Conservation (phyloP, 192 early-diverging fungal species). For the Coemansia javaensis region DNA sequence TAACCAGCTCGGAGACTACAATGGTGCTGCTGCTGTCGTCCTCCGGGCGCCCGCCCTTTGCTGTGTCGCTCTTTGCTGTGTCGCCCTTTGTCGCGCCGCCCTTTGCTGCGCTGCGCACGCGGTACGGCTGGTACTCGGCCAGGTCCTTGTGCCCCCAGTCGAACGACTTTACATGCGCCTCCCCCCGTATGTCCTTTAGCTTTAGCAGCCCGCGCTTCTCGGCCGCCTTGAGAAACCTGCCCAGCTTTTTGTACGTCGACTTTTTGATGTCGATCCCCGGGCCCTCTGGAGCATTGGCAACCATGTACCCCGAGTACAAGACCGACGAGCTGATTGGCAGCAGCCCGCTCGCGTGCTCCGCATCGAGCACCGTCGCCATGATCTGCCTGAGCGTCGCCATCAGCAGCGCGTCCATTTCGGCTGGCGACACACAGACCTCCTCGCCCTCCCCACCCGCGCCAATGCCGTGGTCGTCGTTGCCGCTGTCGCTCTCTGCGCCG, state of each 20-base stretch:
- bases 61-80: neutral
- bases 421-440: slow-evolving; percentile 2
- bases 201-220: slow-evolving; percentile 82
- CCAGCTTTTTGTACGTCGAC: slow-evolving; percentile 79
- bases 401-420: slow-evolving; percentile 74
- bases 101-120: neutral
- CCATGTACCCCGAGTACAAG: slow-evolving; percentile 72
- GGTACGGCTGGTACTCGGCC: slow-evolving; percentile 26
- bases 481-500: too few species aligned
- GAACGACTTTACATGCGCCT: slow-evolving; percentile 35
- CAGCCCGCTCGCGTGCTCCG: slow-evolving; percentile 49
- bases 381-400: slow-evolving; percentile 65
- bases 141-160: slow-evolving; percentile 31
- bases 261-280: slow-evolving; percentile 74
- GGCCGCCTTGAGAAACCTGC: slow-evolving; percentile 83
- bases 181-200: slow-evolving; percentile 67
- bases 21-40: neutral
- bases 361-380: slow-evolving; percentile 62
- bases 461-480: too few species aligned
- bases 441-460: neutral
- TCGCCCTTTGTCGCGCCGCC: neutral
- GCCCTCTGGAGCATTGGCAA: slow-evolving; percentile 59
- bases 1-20: slow-evolving; percentile 52
- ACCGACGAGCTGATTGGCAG: slow-evolving; percentile 73
- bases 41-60: neutral